A percentile compares a stretch with the other conserved stretches of the same genome.
These are phyloP conservation scores for Saposhnikovia divaricata DNA, from an alignment of 129 eudicot genomes.

Conservation along the genomic window DNA sequence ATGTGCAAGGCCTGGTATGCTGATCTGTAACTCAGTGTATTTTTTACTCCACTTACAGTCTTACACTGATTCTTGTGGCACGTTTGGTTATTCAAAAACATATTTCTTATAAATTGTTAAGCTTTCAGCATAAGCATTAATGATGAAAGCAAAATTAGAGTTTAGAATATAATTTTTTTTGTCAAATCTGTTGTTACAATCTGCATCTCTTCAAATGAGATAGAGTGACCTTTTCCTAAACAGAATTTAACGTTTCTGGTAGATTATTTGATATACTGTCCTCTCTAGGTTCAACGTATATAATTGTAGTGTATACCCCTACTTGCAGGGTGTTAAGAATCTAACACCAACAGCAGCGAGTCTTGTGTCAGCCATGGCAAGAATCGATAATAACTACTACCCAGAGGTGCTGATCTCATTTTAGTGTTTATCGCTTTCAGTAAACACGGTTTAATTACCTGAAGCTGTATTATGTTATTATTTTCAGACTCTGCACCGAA, in stretches of 20 bases:
- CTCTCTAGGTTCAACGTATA: not conserved
- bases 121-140: not conserved
- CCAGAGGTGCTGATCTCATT: slow-evolving; percentile 58
- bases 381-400: slow-evolving; percentile 65
- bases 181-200: not conserved
- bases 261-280: slow-evolving; percentile 12
- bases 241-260: not conserved
- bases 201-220: slow-evolving; percentile 7
- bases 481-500: slow-evolving; percentile 65
- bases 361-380: slow-evolving; percentile 67
- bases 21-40: slow-evolving; percentile 1
- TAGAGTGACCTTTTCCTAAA: not conserved
- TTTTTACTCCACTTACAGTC: not conserved
- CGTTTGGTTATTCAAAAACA: not conserved
- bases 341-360: slow-evolving; percentile 65
- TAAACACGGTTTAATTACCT: slow-evolving; percentile 5
- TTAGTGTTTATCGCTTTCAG: not conserved
- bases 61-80: not conserved
- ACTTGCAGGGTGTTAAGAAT: slow-evolving; percentile 71
- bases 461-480: slow-evolving; percentile 14
- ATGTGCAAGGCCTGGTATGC: slow-evolving; percentile 89
- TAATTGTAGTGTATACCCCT: slow-evolving; percentile 7
- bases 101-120: not conserved
- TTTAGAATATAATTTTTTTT: not conserved
- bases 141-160: not conserved